Evolutionary conservation across 2,329 filamentous ascomycete genomes (phyloP), one percentile per base, ranked within the genome.

Genomic region (Ilyonectria robusta): DNA sequence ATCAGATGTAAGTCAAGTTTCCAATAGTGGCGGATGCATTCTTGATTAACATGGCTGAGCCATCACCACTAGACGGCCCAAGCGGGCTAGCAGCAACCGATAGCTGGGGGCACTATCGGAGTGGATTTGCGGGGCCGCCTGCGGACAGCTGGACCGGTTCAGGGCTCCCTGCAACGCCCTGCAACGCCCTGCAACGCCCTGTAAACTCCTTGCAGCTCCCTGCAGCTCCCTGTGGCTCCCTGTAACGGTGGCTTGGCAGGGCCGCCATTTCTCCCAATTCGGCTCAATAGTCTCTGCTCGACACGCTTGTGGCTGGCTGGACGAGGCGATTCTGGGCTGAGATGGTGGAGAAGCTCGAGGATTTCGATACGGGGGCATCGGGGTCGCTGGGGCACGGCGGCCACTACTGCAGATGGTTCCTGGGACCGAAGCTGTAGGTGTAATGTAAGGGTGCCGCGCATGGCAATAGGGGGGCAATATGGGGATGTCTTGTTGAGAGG

Each of bases 71-170:
- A 23, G 44, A 44, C 53, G 42, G 40, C 26, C 42, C 46, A 23
- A 19, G 50, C 53, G 44, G 57, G 29, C 26, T 54, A 48, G 37
- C 46, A 59, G 37, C 56, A 57, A 33, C 47, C 15, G 40, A 54
- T 33, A 40, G 50, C 48, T 42, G 48, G 8, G 48, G n/a, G 46
- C n/a, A 35, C 56, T 42, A 56, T 60, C 58, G 35, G 57, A 40
- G 26, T 58, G 35, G 62, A 19, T 42, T 44, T 42, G 35, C 62
- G 55, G 62, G 57, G 33, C 46, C 57, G 57, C 33, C 19, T 21
- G 33, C 29, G 42, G 62, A 42, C 44, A 31, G 48, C 40, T 54
- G 37, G 23, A 58, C 55, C 55, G 62, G 42, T 50, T 46, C 21
- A 54, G 9, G 23, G 23, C 9, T 44, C n/a, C 26, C 42, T 26